Conservation (phyloP, 1,284 basidiomycete genomes). For the Tranzscheliella williamsii region DNA sequence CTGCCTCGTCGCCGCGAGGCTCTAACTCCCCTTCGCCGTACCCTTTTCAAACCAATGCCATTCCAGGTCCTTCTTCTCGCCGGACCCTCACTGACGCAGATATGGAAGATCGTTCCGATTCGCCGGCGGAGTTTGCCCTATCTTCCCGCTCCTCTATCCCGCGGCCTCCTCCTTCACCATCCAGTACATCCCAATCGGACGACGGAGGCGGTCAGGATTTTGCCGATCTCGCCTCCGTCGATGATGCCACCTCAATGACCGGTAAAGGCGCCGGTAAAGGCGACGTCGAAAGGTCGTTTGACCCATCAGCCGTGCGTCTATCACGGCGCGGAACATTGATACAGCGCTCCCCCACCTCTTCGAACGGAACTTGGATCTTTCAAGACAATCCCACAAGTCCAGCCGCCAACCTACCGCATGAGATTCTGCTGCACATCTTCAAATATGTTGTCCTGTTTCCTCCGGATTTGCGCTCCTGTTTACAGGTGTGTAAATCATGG, state of each 20-base stretch:
- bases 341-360: slow-evolving; percentile 31
- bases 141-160: slow-evolving; percentile 9
- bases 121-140: slow-evolving; percentile 18
- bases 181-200: slow-evolving; percentile 54
- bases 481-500: slow-evolving; percentile 84
- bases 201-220: slow-evolving; percentile 44
- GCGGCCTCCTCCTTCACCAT: slow-evolving; percentile 49
- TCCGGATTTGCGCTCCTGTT: slow-evolving; percentile 66
- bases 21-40: slow-evolving; percentile 38
- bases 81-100: slow-evolving; percentile 16
- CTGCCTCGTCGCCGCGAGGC: slow-evolving; percentile 35
- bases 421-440: slow-evolving; percentile 90
- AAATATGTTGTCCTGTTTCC: slow-evolving; percentile 78
- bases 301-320: slow-evolving; percentile 20
- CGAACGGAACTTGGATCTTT: slow-evolving; percentile 29
- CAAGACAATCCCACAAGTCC: slow-evolving; percentile 17
- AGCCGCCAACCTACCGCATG: slow-evolving; percentile 71
- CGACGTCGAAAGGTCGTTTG: slow-evolving; percentile 8
- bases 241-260: slow-evolving; percentile 9
- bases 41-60: slow-evolving; percentile 8
- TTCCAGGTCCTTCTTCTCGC: slow-evolving; percentile 11
- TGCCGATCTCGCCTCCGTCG: slow-evolving; percentile 37
- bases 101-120: slow-evolving; percentile 27
- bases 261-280: slow-evolving; percentile 1
- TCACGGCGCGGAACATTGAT: slow-evolving; percentile 34